Base-by-base conservation (phyloP, 768 basidiomycete genomes). In the Leccinum longicurvipes region DNA sequence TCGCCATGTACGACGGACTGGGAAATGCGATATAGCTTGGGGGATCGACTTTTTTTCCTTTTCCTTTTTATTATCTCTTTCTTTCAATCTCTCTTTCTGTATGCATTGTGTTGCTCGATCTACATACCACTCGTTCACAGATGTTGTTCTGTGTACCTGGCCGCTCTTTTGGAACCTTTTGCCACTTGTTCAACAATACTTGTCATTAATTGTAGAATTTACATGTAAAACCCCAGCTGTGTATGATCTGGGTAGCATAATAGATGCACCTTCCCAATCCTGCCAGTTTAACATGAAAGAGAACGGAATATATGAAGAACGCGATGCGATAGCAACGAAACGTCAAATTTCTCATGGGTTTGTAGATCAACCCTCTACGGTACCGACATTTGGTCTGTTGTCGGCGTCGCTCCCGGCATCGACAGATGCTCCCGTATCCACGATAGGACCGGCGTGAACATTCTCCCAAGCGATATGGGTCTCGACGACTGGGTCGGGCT, bases 1-100 rank as follows among this genome's bases (percentile, higher is more conserved):
- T 64, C 0, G 63, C 72, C 31, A 74, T 75, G 72, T 75, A 71
- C 27, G 58, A 63, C 0, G 70, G 70, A 57, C 64, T 71, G 29
- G 67, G 61, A 11, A 53, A 49, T n/a, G 68, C 21, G 21, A 44
- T 63, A 52, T 72, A 71, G 51, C 50, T 50, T 34, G 47, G 29
- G 6, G 15, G 11, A 19, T 34, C 8, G 10, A n/a, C n/a, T 39
- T n/a, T 39, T n/a, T 51, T 48, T 28, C 11, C 15, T 2, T 9
- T 55, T 54, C 29, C n/a, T 44, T 14, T 12, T 32, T 32, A 15
- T 15, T 5, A 39, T 39, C 36, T 39, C n/a, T n/a, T n/a, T 39
- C 36, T 39, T n/a, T n/a, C 36, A n/a, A n/a, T 39, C n/a, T 10
- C 36, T 24, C 6, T 39, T 31, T 39, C 54, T 28, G 25, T 59